These are phyloP conservation scores for Cyberlindnera maritima DNA, from an alignment of 805 yeast genomes.

Conservation along the genomic window DNA sequence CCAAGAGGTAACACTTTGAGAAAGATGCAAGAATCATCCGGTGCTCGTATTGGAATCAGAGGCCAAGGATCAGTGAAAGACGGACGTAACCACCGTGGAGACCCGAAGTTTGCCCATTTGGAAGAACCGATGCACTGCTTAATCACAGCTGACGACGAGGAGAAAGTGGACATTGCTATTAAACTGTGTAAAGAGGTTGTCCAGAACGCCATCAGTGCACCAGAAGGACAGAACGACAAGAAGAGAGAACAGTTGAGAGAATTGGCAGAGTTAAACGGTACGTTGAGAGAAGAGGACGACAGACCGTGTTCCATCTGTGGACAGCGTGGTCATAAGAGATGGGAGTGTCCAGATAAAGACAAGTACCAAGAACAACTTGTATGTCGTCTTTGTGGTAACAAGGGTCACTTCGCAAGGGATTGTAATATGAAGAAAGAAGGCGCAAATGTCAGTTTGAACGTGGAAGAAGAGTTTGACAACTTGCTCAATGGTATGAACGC, in stretches of 20 bases:
- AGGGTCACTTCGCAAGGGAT: conserved; percentile 88
- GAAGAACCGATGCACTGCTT: conserved; percentile 89
- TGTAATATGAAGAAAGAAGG: conserved; percentile 43
- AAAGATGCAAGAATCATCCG: conserved; percentile 76
- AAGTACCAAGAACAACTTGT: conserved; percentile 53
- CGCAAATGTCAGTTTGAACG: conserved; percentile 19
- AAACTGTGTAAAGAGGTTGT: conserved; percentile 72
- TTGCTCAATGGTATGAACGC: conserved; percentile 50
- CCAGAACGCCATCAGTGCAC: conserved; percentile 80
- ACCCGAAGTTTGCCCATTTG: conserved; percentile 41
- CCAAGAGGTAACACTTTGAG: conserved; percentile 93
- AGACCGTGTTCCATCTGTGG: conserved; percentile 67
- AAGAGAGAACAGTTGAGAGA: conserved; percentile 90
- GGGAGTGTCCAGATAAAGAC: conserved; percentile 59
- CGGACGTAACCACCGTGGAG: conserved; percentile 56
- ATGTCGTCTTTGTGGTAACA: conserved; percentile 75
- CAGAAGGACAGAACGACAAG: conserved; percentile 90
- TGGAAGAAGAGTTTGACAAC: conserved; percentile 48
- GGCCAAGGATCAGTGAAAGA: conserved; percentile 97
- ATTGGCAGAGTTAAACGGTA: conserved; percentile 92
- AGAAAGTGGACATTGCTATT: conserved; percentile 71
- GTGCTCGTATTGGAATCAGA: conserved; percentile 86
- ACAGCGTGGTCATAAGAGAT: conserved; percentile 58
- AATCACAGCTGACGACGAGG: conserved; percentile 79
- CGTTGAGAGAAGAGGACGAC: conserved; percentile 76